phyloP scores from a whole-genome alignment of 2,329 filamentous ascomycete species.

The Fusarium pseudoanthophilum region DNA sequence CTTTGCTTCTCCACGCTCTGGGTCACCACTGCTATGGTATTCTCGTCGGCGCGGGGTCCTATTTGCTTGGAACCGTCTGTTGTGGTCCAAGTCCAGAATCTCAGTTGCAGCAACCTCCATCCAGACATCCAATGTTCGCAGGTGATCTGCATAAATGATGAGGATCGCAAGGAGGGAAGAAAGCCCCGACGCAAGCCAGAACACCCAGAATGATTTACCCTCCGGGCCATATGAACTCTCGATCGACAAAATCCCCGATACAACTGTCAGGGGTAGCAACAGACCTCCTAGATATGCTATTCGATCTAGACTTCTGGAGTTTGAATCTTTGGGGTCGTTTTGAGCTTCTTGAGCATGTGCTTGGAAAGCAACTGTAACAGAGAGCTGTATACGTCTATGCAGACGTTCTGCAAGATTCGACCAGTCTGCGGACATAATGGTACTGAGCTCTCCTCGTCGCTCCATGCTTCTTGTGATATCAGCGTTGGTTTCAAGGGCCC shows the following conservation, averaged over 20 bases:
- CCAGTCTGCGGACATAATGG: constrained; percentile 36
- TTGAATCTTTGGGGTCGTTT: constrained; percentile 43
- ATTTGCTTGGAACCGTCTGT: constrained; percentile 18
- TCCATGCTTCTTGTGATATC: constrained; percentile 37
- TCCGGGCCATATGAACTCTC: constrained; percentile 56
- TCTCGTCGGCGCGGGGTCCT: constrained; percentile 45
- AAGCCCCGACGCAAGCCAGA: constrained; percentile 57
- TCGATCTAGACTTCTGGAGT: constrained; percentile 57
- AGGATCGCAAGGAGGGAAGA: constrained; percentile 53
- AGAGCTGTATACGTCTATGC: constrained; percentile 39
- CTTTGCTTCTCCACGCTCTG: constrained; percentile 48
- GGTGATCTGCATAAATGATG: constrained; percentile 61
- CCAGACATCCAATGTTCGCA: constrained; percentile 59
- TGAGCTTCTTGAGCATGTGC: constrained; percentile 12
- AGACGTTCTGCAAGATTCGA: constrained; percentile 35
- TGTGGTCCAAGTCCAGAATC: constrained; percentile 39
- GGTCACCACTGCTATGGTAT: constrained; percentile 33
- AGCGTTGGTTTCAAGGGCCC: constrained; percentile 43
- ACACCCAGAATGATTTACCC: constrained; percentile 58
- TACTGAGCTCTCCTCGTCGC: constrained; percentile 27
- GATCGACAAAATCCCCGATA: constrained; percentile 61
- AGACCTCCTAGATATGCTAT: constrained; percentile 62
- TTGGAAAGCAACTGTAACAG: constrained; percentile 15
- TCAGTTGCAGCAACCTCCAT: constrained; percentile 53
- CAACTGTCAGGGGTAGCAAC: constrained; percentile 59